phyloP scores from a whole-genome alignment of 2,329 filamentous ascomycete genomes.

The Colletotrichum musicola region DNA sequence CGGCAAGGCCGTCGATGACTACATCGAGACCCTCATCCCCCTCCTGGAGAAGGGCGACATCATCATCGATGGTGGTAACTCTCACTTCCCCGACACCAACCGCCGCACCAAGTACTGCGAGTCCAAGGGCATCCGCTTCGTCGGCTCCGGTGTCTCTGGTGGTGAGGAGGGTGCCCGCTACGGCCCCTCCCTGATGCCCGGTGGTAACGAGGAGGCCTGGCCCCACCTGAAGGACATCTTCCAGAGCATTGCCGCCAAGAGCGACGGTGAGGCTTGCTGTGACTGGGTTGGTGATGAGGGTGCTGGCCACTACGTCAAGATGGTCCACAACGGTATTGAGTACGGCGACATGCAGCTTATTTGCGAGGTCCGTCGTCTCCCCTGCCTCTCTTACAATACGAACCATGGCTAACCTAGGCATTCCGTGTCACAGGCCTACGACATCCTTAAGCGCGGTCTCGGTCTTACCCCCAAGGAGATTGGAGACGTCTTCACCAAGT shows the following conservation, averaged over 20 bases:
- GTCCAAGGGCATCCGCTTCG: constrained; percentile 91
- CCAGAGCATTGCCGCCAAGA: constrained; percentile 98
- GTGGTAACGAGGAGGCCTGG: constrained; percentile 98
- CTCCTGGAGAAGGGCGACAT: constrained; percentile 90
- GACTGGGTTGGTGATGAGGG: constrained; percentile 99
- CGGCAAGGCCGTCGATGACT: constrained; percentile 97
- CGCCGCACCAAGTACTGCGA: constrained; percentile 91
- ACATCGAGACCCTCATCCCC: constrained; percentile 94
- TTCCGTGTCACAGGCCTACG: constrained; percentile 79
- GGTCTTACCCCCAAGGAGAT: constrained; percentile 94
- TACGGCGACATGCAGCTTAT: constrained; percentile 99
- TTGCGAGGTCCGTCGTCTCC: constrained; percentile 79
- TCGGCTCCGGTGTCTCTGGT: constrained; percentile 97
- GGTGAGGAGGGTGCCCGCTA: constrained; percentile 99
- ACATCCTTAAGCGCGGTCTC: constrained; percentile 99
- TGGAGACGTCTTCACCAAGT: constrained; percentile 91
- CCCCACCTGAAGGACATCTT: constrained; percentile 99
- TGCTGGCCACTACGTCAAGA: constrained; percentile 99
- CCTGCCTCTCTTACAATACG: not conserved
- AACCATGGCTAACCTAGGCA: constrained; percentile 40
- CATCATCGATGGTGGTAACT: constrained; percentile 99
- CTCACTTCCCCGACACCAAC: constrained; percentile 99
- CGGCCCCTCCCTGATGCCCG: constrained; percentile 97
- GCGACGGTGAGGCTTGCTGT: constrained; percentile 96
- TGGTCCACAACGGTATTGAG: constrained; percentile 99